Evolutionary conservation across 352 stramenopile species (phyloP), one percentile per base, ranked within the genome.

Genomic region (Globisporangium polare): DNA sequence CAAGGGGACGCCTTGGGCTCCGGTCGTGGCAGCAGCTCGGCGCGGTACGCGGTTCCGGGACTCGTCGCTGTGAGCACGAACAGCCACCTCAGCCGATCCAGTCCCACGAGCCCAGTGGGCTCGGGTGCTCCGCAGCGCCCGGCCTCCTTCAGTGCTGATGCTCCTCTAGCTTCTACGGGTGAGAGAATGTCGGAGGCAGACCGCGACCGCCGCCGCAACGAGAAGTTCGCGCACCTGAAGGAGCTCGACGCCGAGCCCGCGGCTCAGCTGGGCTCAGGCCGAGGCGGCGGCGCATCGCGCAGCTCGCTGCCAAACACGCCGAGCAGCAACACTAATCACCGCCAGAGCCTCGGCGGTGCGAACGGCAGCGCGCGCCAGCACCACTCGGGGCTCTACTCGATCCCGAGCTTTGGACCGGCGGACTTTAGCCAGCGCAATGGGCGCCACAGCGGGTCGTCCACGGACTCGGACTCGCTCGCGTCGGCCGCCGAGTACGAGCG

Each of bases 401-500:
- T 63, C 45, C 57, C 43, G 29, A 53, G 57, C 45, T 63, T 63
- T 46, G 47, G 43, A 10, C 13, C 29, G 2, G 31, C 26, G 22
- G 47, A 63, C 20, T 26, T 46, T 15, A 15, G 24, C 8, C 51
- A 42, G 37, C 37, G 56, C 43, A 62, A n/a, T 35, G 58, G 53
- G 49, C 58, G 51, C 50, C 39, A 65, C 41, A 59, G 51, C n/a
- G 31, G 35, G 12, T 58, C 49, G 6, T 42, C 41, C 2, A 53
- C 47, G 9, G 59, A 72, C 39, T 68, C 63, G 39, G 26, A 62
- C 1, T 69, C 60, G 9, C 56, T 68, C 18, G 66, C 68, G 2
- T 63, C 66, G 0, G 68, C 73, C 51, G 59, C 45, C 15, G 68
- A 84, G 31, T 76, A 74, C 43, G 75, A 84, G 51, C 63, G 63